Evolutionary conservation across 192 early-diverging fungal genomes (phyloP).

Genomic region (Linderina pennispora): DNA sequence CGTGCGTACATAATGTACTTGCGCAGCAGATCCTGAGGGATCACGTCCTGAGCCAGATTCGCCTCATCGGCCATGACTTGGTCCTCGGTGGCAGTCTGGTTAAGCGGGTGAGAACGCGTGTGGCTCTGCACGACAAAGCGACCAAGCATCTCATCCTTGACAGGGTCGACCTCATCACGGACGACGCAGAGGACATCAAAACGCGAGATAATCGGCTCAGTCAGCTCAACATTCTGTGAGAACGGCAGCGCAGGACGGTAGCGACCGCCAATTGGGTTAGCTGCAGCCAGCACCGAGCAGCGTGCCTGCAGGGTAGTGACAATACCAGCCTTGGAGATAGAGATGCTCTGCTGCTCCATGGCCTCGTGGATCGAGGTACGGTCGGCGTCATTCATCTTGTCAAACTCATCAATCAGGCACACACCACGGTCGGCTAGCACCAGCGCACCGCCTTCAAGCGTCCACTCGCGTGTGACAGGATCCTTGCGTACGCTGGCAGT

Average conservation of each 20-base stretch:
- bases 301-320: constrained; percentile 80
- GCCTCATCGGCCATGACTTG: constrained; percentile 35
- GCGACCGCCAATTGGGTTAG: constrained; percentile 79
- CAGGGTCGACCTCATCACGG: constrained; percentile 84
- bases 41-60: constrained; percentile 47
- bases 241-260: constrained; percentile 90
- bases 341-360: constrained; percentile 88
- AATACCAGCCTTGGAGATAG: constrained; percentile 84
- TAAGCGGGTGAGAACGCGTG: constrained; percentile 81
- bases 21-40: constrained; percentile 73
- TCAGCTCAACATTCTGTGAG: constrained; percentile 95
- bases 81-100: constrained; percentile 20
- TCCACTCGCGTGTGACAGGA: constrained; percentile 82
- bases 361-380: constrained; percentile 94
- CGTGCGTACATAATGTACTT: constrained; percentile 88
- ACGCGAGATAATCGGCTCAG: constrained; percentile 97
- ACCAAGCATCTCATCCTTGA: constrained; percentile 85
- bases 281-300: constrained; percentile 75
- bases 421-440: constrained; percentile 85
- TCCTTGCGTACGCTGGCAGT: constrained; percentile 82
- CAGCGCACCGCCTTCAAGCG: constrained; percentile 81
- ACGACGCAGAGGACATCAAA: constrained; percentile 98
- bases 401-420: constrained; percentile 86
- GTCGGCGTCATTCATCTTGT: constrained; percentile 88
- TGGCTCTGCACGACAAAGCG: constrained; percentile 93